Evolutionary conservation across 139 green algal species (phyloP).

Genomic region (Nannochloris sp.): DNA sequence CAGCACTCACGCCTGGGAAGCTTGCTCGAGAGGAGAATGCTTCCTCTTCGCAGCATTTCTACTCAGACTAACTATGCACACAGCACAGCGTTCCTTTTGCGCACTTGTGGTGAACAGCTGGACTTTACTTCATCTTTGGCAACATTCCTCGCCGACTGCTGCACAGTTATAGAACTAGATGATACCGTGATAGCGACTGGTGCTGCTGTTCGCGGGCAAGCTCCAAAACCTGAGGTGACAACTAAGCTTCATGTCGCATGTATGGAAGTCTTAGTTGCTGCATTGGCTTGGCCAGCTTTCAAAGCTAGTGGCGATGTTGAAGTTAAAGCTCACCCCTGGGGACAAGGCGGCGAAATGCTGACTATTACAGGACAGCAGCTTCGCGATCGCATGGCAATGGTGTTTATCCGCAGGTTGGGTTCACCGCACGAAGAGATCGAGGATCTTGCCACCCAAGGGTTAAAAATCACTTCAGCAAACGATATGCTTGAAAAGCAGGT

Average conservation of each 20-base stretch:
- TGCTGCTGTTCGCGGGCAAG: constrained; percentile 1
- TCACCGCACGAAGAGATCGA: background rate
- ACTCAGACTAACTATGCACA: constrained; percentile 24
- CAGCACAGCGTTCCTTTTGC: constrained; percentile 23
- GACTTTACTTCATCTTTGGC: constrained; percentile 4
- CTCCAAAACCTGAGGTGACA: constrained; percentile 31
- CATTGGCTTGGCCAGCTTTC: constrained; percentile 63
- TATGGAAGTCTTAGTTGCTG: constrained; percentile 71
- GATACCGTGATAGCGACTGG: constrained; percentile 23
- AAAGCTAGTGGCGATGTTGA: background rate
- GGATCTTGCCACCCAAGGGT: constrained; percentile 13
- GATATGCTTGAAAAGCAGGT: constrained; percentile 56
- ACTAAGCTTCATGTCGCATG: constrained; percentile 55
- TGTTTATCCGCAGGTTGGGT: background rate
- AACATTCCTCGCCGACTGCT: constrained; percentile 43
- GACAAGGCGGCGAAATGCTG: background rate
- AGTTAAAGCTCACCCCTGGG: constrained; percentile 3
- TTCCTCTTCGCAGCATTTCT: constrained; percentile 42
- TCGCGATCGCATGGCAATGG: background rate
- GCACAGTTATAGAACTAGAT: constrained; percentile 43
- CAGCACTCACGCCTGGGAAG: background rate
- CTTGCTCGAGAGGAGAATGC: constrained; percentile 40
- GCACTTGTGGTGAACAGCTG: constrained; percentile 17
- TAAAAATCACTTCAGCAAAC: constrained; percentile 21
- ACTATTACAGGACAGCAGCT: constrained; percentile 5